Evolutionary conservation across 2,329 filamentous ascomycete species (phyloP).

Genomic region (Pseudohalonectria lignicola): DNA sequence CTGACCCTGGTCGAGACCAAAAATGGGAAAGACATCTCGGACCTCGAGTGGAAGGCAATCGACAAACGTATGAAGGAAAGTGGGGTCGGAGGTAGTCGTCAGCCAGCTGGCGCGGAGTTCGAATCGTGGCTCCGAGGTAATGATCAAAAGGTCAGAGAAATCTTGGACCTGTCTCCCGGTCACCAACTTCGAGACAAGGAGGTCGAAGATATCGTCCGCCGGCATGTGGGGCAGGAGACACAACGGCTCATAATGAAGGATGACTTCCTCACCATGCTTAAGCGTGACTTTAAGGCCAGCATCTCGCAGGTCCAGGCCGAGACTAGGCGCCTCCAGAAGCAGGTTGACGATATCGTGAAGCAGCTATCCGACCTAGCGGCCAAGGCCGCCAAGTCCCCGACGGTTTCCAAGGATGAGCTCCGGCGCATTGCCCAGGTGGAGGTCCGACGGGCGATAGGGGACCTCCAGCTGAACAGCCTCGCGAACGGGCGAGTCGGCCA

Average conservation of each 20-base stretch:
- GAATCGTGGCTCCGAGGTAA: constrained; percentile 41
- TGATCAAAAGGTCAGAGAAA: constrained; percentile 24
- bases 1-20: constrained; percentile 31
- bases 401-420: constrained; percentile 30
- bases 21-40: constrained; percentile 26
- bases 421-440: constrained; percentile 25
- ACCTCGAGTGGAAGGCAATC: constrained; percentile 35
- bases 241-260: constrained; percentile 31
- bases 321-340: constrained; percentile 22
- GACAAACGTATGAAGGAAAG: constrained; percentile 25
- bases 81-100: background rate
- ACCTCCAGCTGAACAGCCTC: constrained; percentile 34
- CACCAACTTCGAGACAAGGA: constrained; percentile 8
- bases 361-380: constrained; percentile 15
- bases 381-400: constrained; percentile 17
- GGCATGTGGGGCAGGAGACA: constrained; percentile 20
- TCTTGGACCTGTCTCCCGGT: constrained; percentile 7
- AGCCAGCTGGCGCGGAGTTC: constrained; percentile 11
- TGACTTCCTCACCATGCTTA: constrained; percentile 34
- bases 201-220: constrained; percentile 24
- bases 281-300: constrained; percentile 15
- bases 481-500: constrained; percentile 33
- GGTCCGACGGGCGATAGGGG: constrained; percentile 29
- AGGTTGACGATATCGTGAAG: background rate
- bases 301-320: constrained; percentile 26